Percentiles rank a stretch among this genome's conserved stretches.
phyloP scores from a whole-genome alignment of 169 alveolate genomes.

The Cytauxzoon felis region DNA sequence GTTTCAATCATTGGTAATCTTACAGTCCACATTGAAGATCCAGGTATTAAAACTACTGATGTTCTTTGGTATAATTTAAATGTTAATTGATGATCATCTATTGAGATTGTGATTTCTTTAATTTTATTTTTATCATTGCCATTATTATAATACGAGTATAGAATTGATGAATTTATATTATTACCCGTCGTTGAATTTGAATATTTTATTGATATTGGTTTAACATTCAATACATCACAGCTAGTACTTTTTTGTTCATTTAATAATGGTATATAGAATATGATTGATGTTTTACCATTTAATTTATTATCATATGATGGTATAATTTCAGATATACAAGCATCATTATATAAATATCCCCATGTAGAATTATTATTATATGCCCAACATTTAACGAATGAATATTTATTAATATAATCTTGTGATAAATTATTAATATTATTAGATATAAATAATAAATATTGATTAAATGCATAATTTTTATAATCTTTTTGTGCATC shows the following conservation, averaged over 20 bases:
- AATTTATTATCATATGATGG: slow-evolving; percentile 1
- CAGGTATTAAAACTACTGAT: slow-evolving; percentile 50
- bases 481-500: slow-evolving; percentile 75
- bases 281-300: slow-evolving; percentile 15
- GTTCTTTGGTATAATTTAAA: slow-evolving; percentile 27
- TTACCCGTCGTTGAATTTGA: neutral
- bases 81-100: slow-evolving; percentile 2
- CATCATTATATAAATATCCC: slow-evolving; percentile 52
- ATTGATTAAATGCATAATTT: slow-evolving; percentile 69
- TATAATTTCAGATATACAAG: slow-evolving; percentile 38
- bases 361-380: slow-evolving; percentile 7
- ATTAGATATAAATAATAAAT: slow-evolving; percentile 51
- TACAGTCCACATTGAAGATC: slow-evolving; percentile 61
- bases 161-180: slow-evolving; percentile 1
- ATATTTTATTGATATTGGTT: slow-evolving; percentile 5
- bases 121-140: slow-evolving; percentile 3
- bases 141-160: slow-evolving; percentile 1
- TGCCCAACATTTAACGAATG: neutral
- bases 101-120: slow-evolving; percentile 13
- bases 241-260: slow-evolving; percentile 48
- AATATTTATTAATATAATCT: slow-evolving; percentile 1
- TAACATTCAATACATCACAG: slow-evolving; percentile 37
- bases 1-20: too few relatives aligned
- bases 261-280: slow-evolving; percentile 54
- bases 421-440: neutral